phyloP scores from a whole-genome alignment of 2,329 filamentous ascomycete species.

The Graphium sp. region DNA sequence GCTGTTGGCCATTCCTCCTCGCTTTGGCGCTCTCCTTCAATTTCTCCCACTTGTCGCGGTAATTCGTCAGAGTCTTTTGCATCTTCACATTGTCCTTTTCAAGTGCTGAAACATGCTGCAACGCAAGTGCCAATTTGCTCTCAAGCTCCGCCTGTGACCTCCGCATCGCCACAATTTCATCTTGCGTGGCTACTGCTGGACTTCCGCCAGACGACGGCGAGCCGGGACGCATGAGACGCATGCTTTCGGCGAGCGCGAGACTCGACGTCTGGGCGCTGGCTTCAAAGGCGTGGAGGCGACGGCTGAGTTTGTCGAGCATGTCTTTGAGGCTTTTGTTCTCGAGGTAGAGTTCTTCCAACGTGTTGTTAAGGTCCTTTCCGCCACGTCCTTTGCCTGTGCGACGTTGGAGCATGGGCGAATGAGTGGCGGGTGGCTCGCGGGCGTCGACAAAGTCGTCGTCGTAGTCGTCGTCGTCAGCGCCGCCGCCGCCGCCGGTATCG shows the following conservation, averaged over 20 bases:
- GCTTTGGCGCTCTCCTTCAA: slow-evolving; percentile 45
- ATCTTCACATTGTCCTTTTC: slow-evolving; percentile 44
- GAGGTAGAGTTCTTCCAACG: slow-evolving; percentile 71
- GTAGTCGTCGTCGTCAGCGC: slow-evolving; percentile 36
- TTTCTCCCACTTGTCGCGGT: slow-evolving; percentile 43
- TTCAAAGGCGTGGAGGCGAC: slow-evolving; percentile 84
- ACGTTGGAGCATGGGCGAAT: slow-evolving; percentile 23
- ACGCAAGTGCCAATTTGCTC: slow-evolving; percentile 39
- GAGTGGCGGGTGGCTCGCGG: slow-evolving; percentile 40
- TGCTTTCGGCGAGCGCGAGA: slow-evolving; percentile 73
- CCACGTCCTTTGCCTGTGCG: slow-evolving; percentile 21
- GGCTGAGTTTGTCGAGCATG: slow-evolving; percentile 71
- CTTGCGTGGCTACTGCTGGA: slow-evolving; percentile 3
- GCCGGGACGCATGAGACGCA: slow-evolving; percentile 40
- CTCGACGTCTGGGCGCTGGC: slow-evolving; percentile 78
- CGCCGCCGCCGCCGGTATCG: slow-evolving; percentile 25
- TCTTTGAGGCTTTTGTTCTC: slow-evolving; percentile 79
- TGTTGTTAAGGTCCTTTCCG: slow-evolving; percentile 39
- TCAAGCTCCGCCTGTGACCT: slow-evolving; percentile 48
- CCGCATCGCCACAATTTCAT: slow-evolving; percentile 18
- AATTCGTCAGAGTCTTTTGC: slow-evolving; percentile 37
- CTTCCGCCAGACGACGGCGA: slow-evolving; percentile 20
- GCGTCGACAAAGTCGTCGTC: slow-evolving; percentile 89
- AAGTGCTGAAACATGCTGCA: slow-evolving; percentile 46
- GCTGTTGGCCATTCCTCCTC: slow-evolving; percentile 15